Evolutionary conservation across 139 green algal species (phyloP), one percentile per base, ranked within the genome.

Genomic region (Ettlia oleoabundans): DNA sequence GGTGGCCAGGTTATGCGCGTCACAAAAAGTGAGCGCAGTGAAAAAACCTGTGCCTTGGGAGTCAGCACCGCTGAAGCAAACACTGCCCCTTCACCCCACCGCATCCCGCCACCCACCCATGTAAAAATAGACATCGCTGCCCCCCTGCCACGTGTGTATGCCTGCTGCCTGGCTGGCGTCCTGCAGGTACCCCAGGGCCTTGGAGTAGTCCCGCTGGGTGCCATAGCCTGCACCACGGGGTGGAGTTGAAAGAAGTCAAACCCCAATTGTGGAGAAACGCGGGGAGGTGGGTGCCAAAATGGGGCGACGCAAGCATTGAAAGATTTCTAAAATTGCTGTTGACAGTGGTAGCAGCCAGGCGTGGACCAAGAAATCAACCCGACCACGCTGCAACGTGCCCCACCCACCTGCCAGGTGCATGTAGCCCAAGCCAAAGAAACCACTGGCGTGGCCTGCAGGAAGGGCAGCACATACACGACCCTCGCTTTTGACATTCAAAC

Each of bases 351-450:
- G 22, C 64, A 71, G 42, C 64, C 64, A 41, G 3, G 32, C 30
- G 24, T 18, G 4, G 19, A 4, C 18, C 33, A 47, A 6, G 18
- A 32, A 4, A 47, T 28, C 30, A 5, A 43, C 13, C 64, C 33
- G 13, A 3, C 24, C 64, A 41, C 64, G 13, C 64, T 26, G 1
- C 67, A 33, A 28, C 67, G 19, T 2, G 1, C 24, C 35, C 32
- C 68, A 35, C 47, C 37, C 51, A 78, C 71, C 71, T 21, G 73
- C 78, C 24, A 97, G 85, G 84, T 97, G 82, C 89, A 99, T 89
- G 90, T 97, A 98, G 15, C 92, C 97, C 68, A 99, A 88, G 2
- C 94, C 95, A 55, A 95, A 98, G 71, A 93, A 87, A 0, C 88
- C 96, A 33, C 86, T 85, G 19, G 92, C 76, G 76, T 92, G 86